These are phyloP conservation scores for Crassisporium funariophilum DNA, from an alignment of 768 basidiomycete genomes.

Conservation along the genomic window DNA sequence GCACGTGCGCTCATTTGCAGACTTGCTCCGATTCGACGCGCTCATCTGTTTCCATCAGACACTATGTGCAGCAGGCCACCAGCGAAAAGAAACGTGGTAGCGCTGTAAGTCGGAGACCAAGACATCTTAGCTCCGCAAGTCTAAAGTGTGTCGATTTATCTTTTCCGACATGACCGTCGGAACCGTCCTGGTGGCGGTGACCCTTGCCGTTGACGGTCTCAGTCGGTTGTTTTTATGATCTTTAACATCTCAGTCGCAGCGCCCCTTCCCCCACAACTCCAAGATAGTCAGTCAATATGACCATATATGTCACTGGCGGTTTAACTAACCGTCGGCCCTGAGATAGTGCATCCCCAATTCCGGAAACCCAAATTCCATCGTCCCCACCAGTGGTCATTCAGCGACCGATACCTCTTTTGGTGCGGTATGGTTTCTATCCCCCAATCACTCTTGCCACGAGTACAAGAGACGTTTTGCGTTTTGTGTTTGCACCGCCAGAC, in stretches of 20 bases:
- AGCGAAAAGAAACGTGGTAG: slow-evolving; percentile 78
- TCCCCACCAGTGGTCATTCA: slow-evolving; percentile 22
- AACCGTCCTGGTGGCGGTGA: slow-evolving; percentile 24
- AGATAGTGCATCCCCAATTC: slow-evolving; percentile 27
- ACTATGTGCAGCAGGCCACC: slow-evolving; percentile 82
- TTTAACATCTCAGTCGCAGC: slow-evolving; percentile 20
- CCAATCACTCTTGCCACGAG: slow-evolving; percentile 59
- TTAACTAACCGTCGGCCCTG: no score
- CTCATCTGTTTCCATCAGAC: slow-evolving; percentile 43
- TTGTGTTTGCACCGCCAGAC: slow-evolving; percentile 78
- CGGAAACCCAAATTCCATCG: slow-evolving; percentile 22
- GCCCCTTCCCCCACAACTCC: slow-evolving; percentile 38
- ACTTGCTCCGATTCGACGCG: slow-evolving; percentile 10
- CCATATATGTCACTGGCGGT: no score
- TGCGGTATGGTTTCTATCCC: slow-evolving; percentile 53
- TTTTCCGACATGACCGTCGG: slow-evolving; percentile 15
- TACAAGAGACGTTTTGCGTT: slow-evolving; percentile 67
- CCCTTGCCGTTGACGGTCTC: slow-evolving; percentile 14
- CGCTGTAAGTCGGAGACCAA: slow-evolving; percentile 60
- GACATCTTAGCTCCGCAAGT: slow-evolving; percentile 54
- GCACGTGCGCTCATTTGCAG: slow-evolving; percentile 67
- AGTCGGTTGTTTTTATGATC: slow-evolving; percentile 17
- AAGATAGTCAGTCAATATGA: slow-evolving; percentile 41
- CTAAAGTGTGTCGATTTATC: slow-evolving; percentile 28
- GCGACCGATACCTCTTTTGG: slow-evolving; percentile 40